Percentiles rank a stretch among this genome's conserved stretches.
phyloP scores from a whole-genome alignment of 345 rosid species.

The Dipteronia sinensis region DNA sequence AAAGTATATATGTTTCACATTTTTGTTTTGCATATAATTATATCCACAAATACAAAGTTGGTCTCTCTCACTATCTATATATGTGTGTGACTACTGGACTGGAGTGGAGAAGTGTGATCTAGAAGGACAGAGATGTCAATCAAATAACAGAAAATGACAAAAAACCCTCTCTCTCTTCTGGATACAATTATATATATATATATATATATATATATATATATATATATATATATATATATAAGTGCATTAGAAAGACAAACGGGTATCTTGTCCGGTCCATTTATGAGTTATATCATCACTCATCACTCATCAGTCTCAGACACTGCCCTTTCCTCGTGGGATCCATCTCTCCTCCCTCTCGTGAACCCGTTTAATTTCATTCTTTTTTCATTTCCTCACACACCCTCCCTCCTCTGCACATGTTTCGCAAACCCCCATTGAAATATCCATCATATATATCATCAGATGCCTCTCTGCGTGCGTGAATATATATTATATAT shows the following conservation, averaged over 20 bases:
- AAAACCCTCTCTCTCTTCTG: background rate
- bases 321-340: conserved; percentile 41
- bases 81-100: background rate
- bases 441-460: background rate
- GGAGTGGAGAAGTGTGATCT: conserved; percentile 6
- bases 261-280: conserved; percentile 38
- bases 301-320: conserved; percentile 10
- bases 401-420: too few relatives aligned
- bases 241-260: conserved; percentile 31
- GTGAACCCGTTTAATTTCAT: conserved; percentile 26
- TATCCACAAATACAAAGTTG: conserved; percentile 7
- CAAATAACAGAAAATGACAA: conserved; percentile 28
- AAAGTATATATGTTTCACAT: background rate
- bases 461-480: conserved; percentile 2
- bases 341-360: conserved; percentile 41
- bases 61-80: background rate
- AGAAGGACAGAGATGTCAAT: conserved; percentile 39
- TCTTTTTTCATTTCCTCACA: too few relatives aligned
- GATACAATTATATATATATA: too few relatives aligned
- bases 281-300: conserved; percentile 6
- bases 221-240: background rate
- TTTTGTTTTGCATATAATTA: background rate
- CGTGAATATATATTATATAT: background rate
- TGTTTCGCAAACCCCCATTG: background rate
- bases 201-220: too few relatives aligned